Conservation (phyloP, 257 asterid species). For the Solanum chilense region DNA sequence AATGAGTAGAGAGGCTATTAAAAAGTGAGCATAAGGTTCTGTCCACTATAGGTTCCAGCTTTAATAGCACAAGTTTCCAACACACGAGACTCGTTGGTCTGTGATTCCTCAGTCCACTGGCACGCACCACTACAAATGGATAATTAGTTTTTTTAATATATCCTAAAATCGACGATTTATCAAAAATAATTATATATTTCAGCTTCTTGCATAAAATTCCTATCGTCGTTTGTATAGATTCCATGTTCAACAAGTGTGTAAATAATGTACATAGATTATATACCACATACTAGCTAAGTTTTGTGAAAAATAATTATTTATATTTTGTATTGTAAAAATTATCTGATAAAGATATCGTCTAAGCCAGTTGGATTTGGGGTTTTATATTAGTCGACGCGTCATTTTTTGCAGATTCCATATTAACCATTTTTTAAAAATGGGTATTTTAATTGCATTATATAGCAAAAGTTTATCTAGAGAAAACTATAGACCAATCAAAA, state of each 20-base stretch:
- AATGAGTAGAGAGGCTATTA: not conserved
- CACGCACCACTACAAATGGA: not conserved
- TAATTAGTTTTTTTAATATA: too few species aligned
- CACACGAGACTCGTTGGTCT: not conserved
- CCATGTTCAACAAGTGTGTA: not conserved
- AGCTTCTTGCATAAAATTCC: too few species aligned
- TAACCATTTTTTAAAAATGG: not conserved
- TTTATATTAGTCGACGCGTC: not conserved
- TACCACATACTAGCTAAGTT: not conserved
- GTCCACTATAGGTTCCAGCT: not conserved
- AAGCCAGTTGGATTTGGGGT: not conserved
- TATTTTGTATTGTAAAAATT: not conserved
- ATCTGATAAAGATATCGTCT: not conserved
- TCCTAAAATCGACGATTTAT: too few species aligned
- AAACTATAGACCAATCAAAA: not conserved
- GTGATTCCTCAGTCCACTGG: not conserved
- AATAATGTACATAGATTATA: too few species aligned
- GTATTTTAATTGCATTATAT: too few species aligned
- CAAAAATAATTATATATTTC: too few species aligned
- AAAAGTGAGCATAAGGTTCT: not conserved
- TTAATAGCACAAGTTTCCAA: not conserved
- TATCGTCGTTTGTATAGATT: not conserved
- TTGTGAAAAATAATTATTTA: not conserved
- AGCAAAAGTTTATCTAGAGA: not conserved
- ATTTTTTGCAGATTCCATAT: not conserved